Evolutionary conservation across 129 eudicot species (phyloP), one percentile per base, ranked within the genome.

Genomic region (Erigeron canadensis): DNA sequence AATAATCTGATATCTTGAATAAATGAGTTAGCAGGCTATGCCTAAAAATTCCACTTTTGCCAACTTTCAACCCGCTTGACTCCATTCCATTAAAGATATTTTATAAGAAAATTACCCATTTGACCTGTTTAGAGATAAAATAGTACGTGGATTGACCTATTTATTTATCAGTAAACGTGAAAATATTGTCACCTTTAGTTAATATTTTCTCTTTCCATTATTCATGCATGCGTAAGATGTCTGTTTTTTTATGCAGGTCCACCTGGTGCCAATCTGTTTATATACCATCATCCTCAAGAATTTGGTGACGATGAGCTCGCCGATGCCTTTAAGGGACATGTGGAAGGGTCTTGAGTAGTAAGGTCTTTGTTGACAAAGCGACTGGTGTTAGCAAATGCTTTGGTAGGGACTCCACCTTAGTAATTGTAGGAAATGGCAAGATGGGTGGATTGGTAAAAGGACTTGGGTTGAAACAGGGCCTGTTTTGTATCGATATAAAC

Each of bases 281-380:
- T 89, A 60, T 94, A 94, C 80, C 96, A 89, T 69, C 86, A 89
- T 82, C 98, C 98, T 78, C 98, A 85, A 89, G 98, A 94, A 79
- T 94, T 76, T 81, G 95, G 95, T 28, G 98, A 94, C 69, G 90
- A 87, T 34, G 96, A 89, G 63, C 96, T 94, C 69, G 95, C 98
- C 51, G 80, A 81, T 73, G 88, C 92, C 45, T 94, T 94, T 68
- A 81, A 82, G 71, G 79, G 61, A 54, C n/a, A n/a, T 94, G 80
- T 53, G 98, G 98, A 54, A 85, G 83, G 79, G 88, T 94, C 70
- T 67, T 94, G 83, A 94, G 98, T 75, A 89, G 96, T 51, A 94
- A 94, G 77, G 96, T 94, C 67, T 94, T 78, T 45, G 84, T 94
- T 13, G 98, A 94, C 84, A 89, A 89, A 82, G 90, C 85, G 62